phyloP scores from a whole-genome alignment of 306 rosid species.

The Crotalaria pallida region DNA sequence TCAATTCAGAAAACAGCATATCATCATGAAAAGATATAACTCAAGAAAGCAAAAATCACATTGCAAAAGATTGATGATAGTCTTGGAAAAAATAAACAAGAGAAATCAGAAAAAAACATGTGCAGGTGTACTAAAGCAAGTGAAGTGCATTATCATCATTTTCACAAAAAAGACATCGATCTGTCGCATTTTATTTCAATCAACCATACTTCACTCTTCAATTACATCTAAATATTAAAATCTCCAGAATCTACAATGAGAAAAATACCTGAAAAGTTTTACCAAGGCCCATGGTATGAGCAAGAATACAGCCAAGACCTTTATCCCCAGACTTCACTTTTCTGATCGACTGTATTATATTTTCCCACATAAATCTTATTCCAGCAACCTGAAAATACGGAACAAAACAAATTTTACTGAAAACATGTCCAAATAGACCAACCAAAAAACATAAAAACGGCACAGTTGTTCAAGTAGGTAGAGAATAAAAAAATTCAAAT shows the following conservation, averaged over 20 bases:
- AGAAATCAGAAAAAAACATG: background rate
- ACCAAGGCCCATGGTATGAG: conserved; percentile 99
- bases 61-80: background rate
- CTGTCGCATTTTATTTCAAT: background rate
- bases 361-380: conserved; percentile 98
- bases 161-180: background rate
- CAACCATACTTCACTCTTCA: background rate
- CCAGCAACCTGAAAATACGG: conserved; percentile 60
- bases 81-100: background rate
- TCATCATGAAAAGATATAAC: background rate
- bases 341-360: conserved; percentile 84
- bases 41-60: background rate
- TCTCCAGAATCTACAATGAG: conserved; percentile 1
- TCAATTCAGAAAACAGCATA: conserved; percentile 9
- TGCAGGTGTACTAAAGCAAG: background rate
- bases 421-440: background rate
- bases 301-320: conserved; percentile 98
- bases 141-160: background rate
- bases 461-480: background rate
- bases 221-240: conserved; percentile 1
- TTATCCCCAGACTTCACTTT: conserved; percentile 90
- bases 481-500: background rate
- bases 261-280: conserved; percentile 89
- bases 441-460: background rate
- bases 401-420: conserved; percentile 4